Evolutionary conservation across 1,284 basidiomycete genomes (phyloP).

Genomic region (Bjerkandera adusta): DNA sequence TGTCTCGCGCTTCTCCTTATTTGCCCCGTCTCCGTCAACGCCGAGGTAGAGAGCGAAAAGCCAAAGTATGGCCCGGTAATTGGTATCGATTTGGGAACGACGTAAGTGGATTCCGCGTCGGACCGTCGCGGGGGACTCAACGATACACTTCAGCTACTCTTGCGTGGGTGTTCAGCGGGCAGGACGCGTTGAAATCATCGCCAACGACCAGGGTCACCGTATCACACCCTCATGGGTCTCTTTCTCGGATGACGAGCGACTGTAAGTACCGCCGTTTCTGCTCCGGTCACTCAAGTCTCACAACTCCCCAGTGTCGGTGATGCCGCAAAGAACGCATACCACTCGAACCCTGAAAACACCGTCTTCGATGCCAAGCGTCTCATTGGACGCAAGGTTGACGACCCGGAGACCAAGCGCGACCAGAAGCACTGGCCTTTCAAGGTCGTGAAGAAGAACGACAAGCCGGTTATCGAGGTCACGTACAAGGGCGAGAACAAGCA

Average conservation of each 20-base stretch:
- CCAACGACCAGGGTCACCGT: constrained; percentile 97
- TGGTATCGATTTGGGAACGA: no score
- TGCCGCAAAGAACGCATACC: constrained; percentile 77
- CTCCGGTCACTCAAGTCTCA: background rate
- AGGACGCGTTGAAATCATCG: constrained; percentile 94
- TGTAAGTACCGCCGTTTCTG: constrained; percentile 45
- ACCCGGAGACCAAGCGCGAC: constrained; percentile 77
- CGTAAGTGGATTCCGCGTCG: constrained; percentile 44
- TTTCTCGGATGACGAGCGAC: constrained; percentile 90
- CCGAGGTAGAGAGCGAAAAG: constrained; percentile 53
- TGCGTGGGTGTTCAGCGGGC: constrained; percentile 90
- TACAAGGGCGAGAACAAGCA: constrained; percentile 86
- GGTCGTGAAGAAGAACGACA: constrained; percentile 77
- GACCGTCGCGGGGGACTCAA: background rate
- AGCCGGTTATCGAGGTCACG: constrained; percentile 84
- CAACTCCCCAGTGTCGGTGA: constrained; percentile 61
- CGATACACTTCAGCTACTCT: constrained; percentile 51
- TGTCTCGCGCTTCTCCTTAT: constrained; percentile 63
- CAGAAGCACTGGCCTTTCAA: constrained; percentile 90
- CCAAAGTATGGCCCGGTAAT: constrained; percentile 89
- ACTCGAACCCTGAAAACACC: constrained; percentile 89
- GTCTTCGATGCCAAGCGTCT: constrained; percentile 98
- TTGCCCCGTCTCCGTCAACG: constrained; percentile 49
- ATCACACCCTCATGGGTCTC: constrained; percentile 96
- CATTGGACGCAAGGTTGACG: constrained; percentile 86